Base-by-base conservation (phyloP, 352 stramenopile species). In the Phytopythium helicoides region DNA sequence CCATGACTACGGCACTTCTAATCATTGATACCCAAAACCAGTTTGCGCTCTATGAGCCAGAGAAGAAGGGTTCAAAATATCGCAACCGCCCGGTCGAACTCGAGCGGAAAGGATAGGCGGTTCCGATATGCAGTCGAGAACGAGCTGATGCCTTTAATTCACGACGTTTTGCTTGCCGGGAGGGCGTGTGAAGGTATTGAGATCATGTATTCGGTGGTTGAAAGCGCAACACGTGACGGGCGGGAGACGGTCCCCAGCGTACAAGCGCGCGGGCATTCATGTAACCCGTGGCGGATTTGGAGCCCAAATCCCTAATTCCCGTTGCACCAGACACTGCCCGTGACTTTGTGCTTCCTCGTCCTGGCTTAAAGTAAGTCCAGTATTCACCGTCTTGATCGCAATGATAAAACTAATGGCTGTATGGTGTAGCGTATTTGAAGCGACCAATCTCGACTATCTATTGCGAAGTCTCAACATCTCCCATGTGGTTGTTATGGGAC, bases 401-500 rank as follows among this genome's bases (percentile, higher is more conserved):
- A 11, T 14, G 16, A 34, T 28, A 7, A 58, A 6, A 63, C 3
- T 61, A 12, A 33, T 54, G 2, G 57, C 8, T 54, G 7, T 57
- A 19, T 14, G 51, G 8, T 64, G 39, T 48, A 96, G 85, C 53
- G 67, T 95, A 1, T 97, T 97, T 56, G 66, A 81, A 31, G 74
- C 82, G 7, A 97, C 90, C 3, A 97, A 97, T 63, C 48, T 96
- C 0, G 83, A 96, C 71, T 96, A 93, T 52, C 54, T 95, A n/a
- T 47, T 97, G 11, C 73, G 81, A 4, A 97, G 95, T 67, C 71
- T 97, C 21, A 75, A 75, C 42, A 63, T 96, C 40, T 80, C 84
- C 37, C 89, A 96, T 51, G 46, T 97, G 35, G 84, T 97, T 6
- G 58, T 97, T 26, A 61, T 78, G 40, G 90, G 90, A 16, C 83